Evolutionary conservation across 805 yeast genomes (phyloP), one percentile per base, ranked within the genome.

Genomic region (Yamadazyma olivae): DNA sequence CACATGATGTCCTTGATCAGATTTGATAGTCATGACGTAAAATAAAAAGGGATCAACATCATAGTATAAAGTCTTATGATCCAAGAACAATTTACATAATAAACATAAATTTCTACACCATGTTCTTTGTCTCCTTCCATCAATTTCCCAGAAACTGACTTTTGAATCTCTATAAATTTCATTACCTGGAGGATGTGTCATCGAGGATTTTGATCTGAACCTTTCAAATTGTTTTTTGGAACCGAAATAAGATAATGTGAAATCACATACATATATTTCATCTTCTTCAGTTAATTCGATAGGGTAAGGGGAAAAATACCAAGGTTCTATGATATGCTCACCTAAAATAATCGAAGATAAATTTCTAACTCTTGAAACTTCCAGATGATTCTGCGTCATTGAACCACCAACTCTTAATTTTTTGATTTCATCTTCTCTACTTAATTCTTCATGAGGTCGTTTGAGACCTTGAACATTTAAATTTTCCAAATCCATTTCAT

Each of bases 251-350:
- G 86, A 79, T 40, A 93, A 60, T 2, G 96, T 81, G 56, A 85
- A 93, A 61, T 90, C 98, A 61, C 96, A 93, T 30, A 93, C 83
- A 56, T 83, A 93, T 17, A 93, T 75, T 37, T 76, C 81, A 56
- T 91, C 98, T 46, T 83, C 93, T 50, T 93, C 98, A 0, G 97
- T 88, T 38, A 89, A 72, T 56, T 93, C 99, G 12, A 88, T 72
- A 0, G 99, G 99, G 57, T 93, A 93, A 1, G 99, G 98, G 1
- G 96, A 85, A 53, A 93, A 93, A 61, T 93, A 93, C 99, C 99
- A 93, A 2, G 99, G 99, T 57, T 93, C 99, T 35, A 93, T 88
- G 48, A 85, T 84, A 58, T 81, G 88, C 44, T 83, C 83, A 1
- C 99, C 99, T 63, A 93, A 78, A 3, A 87, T 82, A 4, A 93